These are phyloP conservation scores for Vigna reflexopilosa DNA, from an alignment of 306 rosid species.

Conservation along the genomic window DNA sequence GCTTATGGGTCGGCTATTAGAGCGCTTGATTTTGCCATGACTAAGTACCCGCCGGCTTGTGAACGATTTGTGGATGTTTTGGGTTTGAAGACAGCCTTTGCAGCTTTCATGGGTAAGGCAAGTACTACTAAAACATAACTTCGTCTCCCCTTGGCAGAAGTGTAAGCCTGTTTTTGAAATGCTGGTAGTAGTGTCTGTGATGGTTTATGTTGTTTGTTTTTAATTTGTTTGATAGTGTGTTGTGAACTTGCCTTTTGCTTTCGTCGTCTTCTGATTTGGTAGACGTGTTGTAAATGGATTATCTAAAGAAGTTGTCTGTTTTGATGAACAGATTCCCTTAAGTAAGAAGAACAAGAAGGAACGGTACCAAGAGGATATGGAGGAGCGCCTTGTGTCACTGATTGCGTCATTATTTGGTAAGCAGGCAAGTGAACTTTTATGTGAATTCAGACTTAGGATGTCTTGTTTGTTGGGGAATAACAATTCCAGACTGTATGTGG, in stretches of 20 bases:
- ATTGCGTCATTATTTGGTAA: conserved; percentile 96
- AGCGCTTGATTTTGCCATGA: conserved; percentile 98
- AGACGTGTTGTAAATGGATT: conserved; percentile 20
- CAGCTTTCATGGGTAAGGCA: conserved; percentile 99
- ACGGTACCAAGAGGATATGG: conserved; percentile 89
- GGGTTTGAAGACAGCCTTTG: conserved; percentile 95
- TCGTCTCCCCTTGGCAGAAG: neutral
- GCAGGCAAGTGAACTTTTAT: conserved; percentile 66
- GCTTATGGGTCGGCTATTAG: conserved; percentile 94
- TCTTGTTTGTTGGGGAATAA: conserved; percentile 2
- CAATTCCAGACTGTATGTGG: neutral
- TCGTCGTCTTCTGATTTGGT: conserved; percentile 5
- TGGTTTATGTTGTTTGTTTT: neutral
- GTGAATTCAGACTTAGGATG: conserved; percentile 42
- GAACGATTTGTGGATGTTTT: conserved; percentile 96
- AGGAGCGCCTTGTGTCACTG: conserved; percentile 85
- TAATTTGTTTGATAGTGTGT: neutral
- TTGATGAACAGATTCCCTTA: conserved; percentile 62
- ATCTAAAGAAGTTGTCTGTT: conserved; percentile 41
- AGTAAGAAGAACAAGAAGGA: conserved; percentile 91
- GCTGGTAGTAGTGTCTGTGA: conserved; percentile 4
- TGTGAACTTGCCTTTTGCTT: neutral
- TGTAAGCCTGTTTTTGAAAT: neutral
- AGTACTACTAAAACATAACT: conserved; percentile 46
- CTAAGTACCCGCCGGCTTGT: conserved; percentile 92